Percentiles rank a stretch among this genome's conserved stretches.
These are phyloP conservation scores for Beta macrorhiza DNA, from an alignment of 179 eudicot genomes.

Conservation along the genomic window DNA sequence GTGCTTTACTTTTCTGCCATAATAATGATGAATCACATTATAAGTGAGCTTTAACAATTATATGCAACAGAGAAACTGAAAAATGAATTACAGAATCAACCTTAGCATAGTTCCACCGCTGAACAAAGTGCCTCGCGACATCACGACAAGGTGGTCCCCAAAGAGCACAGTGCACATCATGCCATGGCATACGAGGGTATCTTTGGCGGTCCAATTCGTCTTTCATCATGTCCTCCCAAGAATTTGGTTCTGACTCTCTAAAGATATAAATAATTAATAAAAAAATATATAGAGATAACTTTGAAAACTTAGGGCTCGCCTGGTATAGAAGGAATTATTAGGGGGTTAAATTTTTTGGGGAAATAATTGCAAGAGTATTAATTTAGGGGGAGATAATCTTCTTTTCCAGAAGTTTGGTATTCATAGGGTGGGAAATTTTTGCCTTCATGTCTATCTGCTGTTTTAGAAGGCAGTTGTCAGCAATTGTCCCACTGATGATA, in stretches of 20 bases:
- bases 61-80: neutral
- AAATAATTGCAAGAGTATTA: too few species aligned
- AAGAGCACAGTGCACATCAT: constrained; percentile 98
- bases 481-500: too few species aligned
- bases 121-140: constrained; percentile 94
- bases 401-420: too few species aligned
- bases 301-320: too few species aligned
- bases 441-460: too few species aligned
- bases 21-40: constrained; percentile 22
- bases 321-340: too few species aligned
- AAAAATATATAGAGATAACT: neutral
- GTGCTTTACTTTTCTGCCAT: constrained; percentile 91
- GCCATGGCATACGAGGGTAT: constrained; percentile 99
- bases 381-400: too few species aligned
- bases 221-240: constrained; percentile 97
- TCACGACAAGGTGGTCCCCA: constrained; percentile 99
- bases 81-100: constrained; percentile 33
- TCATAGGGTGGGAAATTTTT: too few species aligned
- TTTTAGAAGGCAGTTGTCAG: too few species aligned
- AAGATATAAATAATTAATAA: neutral
- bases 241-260: constrained; percentile 94
- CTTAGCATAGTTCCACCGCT: constrained; percentile 98
- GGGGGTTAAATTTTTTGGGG: too few species aligned
- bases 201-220: constrained; percentile 82
- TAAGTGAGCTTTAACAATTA: neutral